Evolutionary conservation across 2,329 filamentous ascomycete genomes (phyloP).

Genomic region (Stemphylium beticola): DNA sequence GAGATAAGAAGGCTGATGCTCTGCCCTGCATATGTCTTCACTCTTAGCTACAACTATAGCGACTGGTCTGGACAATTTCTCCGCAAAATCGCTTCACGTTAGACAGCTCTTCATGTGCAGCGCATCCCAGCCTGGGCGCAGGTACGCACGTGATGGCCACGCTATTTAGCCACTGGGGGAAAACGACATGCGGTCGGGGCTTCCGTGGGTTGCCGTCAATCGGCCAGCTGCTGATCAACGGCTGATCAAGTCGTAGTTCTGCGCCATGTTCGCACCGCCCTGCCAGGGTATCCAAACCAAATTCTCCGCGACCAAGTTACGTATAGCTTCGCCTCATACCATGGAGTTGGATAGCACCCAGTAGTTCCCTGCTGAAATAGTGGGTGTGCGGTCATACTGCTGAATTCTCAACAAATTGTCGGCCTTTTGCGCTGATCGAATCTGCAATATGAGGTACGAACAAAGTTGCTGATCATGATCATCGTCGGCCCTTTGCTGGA

Average conservation of each 20-base stretch:
- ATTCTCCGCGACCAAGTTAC: background rate
- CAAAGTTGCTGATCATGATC: slow-evolving; percentile 22
- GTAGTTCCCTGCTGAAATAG: background rate
- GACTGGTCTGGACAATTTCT: slow-evolving; percentile 6
- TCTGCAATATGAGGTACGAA: slow-evolving; percentile 20
- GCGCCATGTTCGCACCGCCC: slow-evolving; percentile 4
- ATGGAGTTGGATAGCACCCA: background rate
- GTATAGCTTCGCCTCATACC: background rate
- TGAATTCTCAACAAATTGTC: background rate
- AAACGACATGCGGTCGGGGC: background rate
- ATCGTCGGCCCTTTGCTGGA: slow-evolving; percentile 17
- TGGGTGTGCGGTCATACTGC: background rate
- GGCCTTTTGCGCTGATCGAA: background rate
- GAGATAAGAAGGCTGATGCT: background rate
- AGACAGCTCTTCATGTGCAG: background rate
- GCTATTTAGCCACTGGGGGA: background rate
- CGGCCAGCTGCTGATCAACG: background rate
- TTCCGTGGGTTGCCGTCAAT: background rate
- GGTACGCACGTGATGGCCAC: background rate
- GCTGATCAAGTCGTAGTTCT: background rate
- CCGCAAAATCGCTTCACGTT: background rate
- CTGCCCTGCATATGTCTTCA: slow-evolving; percentile 4
- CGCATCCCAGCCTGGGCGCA: background rate
- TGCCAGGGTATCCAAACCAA: slow-evolving; percentile 1
- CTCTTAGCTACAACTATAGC: background rate